Evolutionary conservation across 805 yeast species (phyloP).

Genomic region (Lachancea sp.): DNA sequence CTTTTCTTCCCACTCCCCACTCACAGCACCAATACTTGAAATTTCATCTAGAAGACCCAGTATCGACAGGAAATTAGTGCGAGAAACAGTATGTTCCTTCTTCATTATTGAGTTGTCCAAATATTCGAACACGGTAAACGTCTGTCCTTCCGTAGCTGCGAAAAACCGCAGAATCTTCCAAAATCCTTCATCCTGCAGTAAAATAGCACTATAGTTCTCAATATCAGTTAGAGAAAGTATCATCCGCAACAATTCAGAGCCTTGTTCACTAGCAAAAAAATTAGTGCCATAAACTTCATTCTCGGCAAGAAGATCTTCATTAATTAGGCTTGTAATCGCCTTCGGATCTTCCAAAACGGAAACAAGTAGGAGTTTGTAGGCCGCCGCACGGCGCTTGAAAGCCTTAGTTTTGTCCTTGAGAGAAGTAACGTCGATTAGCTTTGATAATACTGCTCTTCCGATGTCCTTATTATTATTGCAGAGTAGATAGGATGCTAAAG

Average conservation of each 20-base stretch:
- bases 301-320: constrained; percentile 27
- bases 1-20: constrained; percentile 63
- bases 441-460: constrained; percentile 19
- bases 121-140: constrained; percentile 42
- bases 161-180: constrained; percentile 50
- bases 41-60: constrained; percentile 72
- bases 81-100: constrained; percentile 34
- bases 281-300: constrained; percentile 31
- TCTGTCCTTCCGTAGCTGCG: constrained; percentile 40
- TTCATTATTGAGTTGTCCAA: constrained; percentile 37
- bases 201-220: constrained; percentile 25
- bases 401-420: constrained; percentile 21
- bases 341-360: constrained; percentile 24
- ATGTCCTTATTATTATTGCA: constrained; percentile 32
- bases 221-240: constrained; percentile 31
- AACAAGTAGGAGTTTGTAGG: constrained; percentile 35
- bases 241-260: constrained; percentile 41
- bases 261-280: constrained; percentile 38
- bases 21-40: constrained; percentile 74
- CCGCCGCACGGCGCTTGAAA: constrained; percentile 28
- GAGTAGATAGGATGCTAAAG: constrained; percentile 26
- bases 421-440: constrained; percentile 15
- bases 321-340: constrained; percentile 20
- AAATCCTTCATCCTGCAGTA: constrained; percentile 46
- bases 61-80: constrained; percentile 53